phyloP scores from a whole-genome alignment of 257 asterid species.

The Agastache rugosa region DNA sequence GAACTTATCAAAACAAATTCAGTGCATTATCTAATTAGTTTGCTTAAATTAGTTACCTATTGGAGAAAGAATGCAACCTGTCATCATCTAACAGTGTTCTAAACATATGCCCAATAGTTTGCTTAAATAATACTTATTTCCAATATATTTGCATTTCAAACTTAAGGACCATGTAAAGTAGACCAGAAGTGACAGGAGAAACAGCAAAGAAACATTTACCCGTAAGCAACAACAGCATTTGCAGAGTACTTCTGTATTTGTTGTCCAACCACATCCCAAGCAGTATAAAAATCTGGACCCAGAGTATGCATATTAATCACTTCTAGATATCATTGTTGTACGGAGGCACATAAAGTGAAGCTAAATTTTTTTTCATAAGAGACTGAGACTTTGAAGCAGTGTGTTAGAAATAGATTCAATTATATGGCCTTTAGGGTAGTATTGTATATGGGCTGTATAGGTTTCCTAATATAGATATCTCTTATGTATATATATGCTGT shows the following conservation, averaged over 20 bases:
- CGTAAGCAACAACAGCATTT: constrained; percentile 70
- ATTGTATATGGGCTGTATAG: too few relatives aligned
- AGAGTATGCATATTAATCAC: constrained; percentile 38
- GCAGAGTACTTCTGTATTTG: constrained; percentile 61
- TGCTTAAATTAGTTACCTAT: not conserved
- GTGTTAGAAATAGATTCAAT: too few relatives aligned
- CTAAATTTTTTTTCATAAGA: constrained; percentile 21
- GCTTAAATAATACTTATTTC: constrained; percentile 2
- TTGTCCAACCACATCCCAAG: constrained; percentile 87
- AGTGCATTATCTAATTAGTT: too few relatives aligned
- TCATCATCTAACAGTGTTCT: constrained; percentile 12
- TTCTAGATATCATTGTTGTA: constrained; percentile 12
- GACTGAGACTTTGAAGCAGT: not conserved
- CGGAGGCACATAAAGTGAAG: constrained; percentile 28
- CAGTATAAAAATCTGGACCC: constrained; percentile 90
- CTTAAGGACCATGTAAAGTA: constrained; percentile 21
- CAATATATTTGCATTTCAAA: constrained; percentile 25
- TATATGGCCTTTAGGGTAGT: too few relatives aligned
- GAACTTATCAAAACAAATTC: constrained; percentile 3
- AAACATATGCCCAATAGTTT: not conserved
- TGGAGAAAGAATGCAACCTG: constrained; percentile 2
- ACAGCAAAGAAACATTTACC: constrained; percentile 52
- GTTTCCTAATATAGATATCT: too few relatives aligned
- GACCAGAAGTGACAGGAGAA: constrained; percentile 20
- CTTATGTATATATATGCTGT: too few relatives aligned